Evolutionary conservation across 1,139 yeast genomes (phyloP).

Genomic region (Debaryomyces singareniensis): DNA sequence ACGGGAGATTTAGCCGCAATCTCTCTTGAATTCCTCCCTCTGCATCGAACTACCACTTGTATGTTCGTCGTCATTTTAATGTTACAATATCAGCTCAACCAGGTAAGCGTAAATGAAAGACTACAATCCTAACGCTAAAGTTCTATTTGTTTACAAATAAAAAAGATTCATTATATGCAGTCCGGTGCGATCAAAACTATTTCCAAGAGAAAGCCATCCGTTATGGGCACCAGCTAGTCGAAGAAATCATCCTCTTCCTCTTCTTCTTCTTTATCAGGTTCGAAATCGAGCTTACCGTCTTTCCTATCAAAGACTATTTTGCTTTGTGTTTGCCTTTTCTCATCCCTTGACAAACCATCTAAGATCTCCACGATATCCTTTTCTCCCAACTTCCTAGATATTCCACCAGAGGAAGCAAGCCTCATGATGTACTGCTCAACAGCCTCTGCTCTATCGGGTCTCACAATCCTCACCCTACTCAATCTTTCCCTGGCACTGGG

Average conservation of each 20-base stretch:
- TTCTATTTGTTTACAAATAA: too few relatives aligned
- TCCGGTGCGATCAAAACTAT: background rate
- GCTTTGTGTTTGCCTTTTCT: constrained; percentile 51
- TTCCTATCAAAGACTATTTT: constrained; percentile 44
- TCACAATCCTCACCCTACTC: constrained; percentile 78
- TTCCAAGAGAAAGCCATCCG: too few relatives aligned
- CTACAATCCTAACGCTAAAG: too few relatives aligned
- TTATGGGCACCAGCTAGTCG: too few relatives aligned
- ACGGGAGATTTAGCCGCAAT: constrained; percentile 65
- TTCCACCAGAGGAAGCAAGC: constrained; percentile 73
- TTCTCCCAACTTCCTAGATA: constrained; percentile 67
- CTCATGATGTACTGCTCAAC: constrained; percentile 80
- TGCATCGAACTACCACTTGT: constrained; percentile 82
- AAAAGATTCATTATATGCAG: background rate
- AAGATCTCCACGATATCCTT: constrained; percentile 75
- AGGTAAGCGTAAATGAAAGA: too few relatives aligned
- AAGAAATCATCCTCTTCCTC: constrained; percentile 19
- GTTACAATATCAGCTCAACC: background rate
- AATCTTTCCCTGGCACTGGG: constrained; percentile 84
- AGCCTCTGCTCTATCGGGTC: constrained; percentile 84
- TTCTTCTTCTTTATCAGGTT: constrained; percentile 20
- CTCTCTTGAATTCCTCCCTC: constrained; percentile 75
- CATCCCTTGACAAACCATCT: constrained; percentile 79
- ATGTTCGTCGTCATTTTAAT: constrained; percentile 39
- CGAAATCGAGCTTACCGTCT: constrained; percentile 11